Base-by-base conservation (phyloP, 2,329 filamentous ascomycete species). In the Pseudopithomyces chartarum region DNA sequence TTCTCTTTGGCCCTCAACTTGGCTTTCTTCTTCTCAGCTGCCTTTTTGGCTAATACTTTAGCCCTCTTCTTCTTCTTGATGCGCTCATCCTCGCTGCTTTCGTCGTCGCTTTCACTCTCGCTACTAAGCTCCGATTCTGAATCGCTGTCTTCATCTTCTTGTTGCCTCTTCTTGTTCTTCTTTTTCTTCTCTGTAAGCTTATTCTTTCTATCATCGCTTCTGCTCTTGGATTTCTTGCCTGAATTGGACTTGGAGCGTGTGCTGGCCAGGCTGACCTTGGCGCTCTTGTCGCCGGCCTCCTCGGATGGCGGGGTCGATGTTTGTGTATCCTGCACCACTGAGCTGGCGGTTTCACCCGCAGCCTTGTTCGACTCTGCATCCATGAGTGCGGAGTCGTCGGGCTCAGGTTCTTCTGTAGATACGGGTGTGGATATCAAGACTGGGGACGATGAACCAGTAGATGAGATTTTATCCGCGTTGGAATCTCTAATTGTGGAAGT, bases 361-460 rank as follows among this genome's bases (percentile, higher is more conserved):
- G 56, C 39, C 39, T 53, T 58, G 43, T 15, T 48, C 26, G 52
- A 49, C 38, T 58, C 48, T 33, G 52, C 32, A 44, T 56, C 49
- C 34, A 59, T 60, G 3, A 69, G 47, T 7, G 54, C 56, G 23
- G 65, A 47, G 6, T 56, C 58, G 39, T 64, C 64, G 13, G 64
- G 55, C 3, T 70, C 66, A 8, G 63, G 64, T 38, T 49, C 52
- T 23, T 55, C 54, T 12, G 52, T 60, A 3, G 65, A 57, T n/a
- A 62, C 64, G 1, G 68, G 68, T 11, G 69, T 70, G 11, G 66
- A 49, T 20, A 71, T 53, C 17, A 67, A 50, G 23, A 69, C 60
- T 36, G 65, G 67, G 8, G 68, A 68, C 5, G 68, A 71, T 12
- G 46, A 56, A 15, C 67, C 61, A 26, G 65, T 52, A 33, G 68